These are phyloP conservation scores for Achaetomium macrosporum DNA, from an alignment of 2,329 filamentous ascomycete genomes.

Conservation along the genomic window DNA sequence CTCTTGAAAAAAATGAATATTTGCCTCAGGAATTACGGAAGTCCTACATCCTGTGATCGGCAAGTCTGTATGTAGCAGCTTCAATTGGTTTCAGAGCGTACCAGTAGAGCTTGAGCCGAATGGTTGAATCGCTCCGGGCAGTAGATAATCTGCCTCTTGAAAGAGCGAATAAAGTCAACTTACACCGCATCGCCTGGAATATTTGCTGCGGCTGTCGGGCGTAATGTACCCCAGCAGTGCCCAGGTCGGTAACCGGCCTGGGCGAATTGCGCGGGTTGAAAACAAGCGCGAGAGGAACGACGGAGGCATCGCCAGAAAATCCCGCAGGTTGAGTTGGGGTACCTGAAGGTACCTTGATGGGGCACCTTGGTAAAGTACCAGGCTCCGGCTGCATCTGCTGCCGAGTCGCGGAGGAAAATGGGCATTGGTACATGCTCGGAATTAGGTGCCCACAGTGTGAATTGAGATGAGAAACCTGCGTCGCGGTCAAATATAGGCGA, in stretches of 20 bases:
- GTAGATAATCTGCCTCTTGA: background rate
- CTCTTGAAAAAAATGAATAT: background rate
- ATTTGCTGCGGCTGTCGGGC: background rate
- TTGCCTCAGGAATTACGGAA: constrained; percentile 6
- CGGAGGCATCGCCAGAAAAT: constrained; percentile 25
- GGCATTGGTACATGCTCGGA: constrained; percentile 24
- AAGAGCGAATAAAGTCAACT: background rate
- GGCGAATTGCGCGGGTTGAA: constrained; percentile 10
- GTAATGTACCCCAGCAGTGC: background rate
- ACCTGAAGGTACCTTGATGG: constrained; percentile 21
- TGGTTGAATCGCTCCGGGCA: background rate
- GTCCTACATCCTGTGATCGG: background rate
- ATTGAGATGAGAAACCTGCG: constrained; percentile 15
- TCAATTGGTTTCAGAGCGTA: constrained; percentile 6
- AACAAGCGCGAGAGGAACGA: constrained; percentile 2
- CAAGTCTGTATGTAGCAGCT: background rate
- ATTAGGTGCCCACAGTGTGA: constrained; percentile 25
- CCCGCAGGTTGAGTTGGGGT: constrained; percentile 21
- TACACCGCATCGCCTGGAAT: background rate
- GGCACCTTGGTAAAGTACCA: constrained; percentile 26
- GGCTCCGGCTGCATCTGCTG: constrained; percentile 18
- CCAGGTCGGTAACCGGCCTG: constrained; percentile 8
- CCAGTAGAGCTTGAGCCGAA: background rate
- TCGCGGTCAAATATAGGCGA: background rate
- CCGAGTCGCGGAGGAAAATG: constrained; percentile 14